Evolutionary conservation across 1,139 yeast genomes (phyloP).

Genomic region (Geotrichum restrictum): DNA sequence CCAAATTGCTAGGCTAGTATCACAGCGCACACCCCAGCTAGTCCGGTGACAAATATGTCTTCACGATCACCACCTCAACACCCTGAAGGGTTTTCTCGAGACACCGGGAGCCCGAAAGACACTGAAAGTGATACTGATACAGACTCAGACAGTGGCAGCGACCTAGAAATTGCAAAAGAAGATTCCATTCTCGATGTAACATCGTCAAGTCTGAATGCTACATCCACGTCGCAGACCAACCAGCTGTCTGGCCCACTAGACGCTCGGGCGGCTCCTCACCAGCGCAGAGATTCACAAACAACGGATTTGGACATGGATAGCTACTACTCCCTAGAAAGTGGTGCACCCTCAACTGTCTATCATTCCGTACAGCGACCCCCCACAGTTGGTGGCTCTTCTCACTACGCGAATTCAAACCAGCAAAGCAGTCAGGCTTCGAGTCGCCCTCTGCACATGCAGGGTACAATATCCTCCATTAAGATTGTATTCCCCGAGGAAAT

Average conservation of each 20-base stretch:
- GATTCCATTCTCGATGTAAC: neutral
- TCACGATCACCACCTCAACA: too few relatives aligned
- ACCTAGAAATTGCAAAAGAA: neutral
- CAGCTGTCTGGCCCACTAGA: too few relatives aligned
- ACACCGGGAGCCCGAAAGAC: neutral
- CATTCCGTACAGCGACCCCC: conserved; percentile 3
- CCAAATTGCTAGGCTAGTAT: too few relatives aligned
- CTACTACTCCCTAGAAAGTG: conserved; percentile 7
- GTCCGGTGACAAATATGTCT: too few relatives aligned
- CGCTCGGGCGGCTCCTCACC: neutral
- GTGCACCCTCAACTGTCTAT: conserved; percentile 3
- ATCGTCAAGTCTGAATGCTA: neutral
- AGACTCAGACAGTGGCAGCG: neutral
- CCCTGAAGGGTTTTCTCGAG: too few relatives aligned
- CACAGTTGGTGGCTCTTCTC: neutral
- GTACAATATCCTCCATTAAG: conserved; percentile 6
- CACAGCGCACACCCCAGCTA: too few relatives aligned
- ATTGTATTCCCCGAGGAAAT: conserved; percentile 10
- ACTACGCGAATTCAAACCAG: neutral
- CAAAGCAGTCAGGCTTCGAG: neutral
- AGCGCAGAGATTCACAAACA: neutral
- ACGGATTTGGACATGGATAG: neutral
- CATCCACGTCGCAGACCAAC: neutral
- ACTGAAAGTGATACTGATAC: neutral
- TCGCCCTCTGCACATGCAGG: conserved; percentile 3